phyloP scores from a whole-genome alignment of 257 asterid genomes.

The Primulina eburnea region DNA sequence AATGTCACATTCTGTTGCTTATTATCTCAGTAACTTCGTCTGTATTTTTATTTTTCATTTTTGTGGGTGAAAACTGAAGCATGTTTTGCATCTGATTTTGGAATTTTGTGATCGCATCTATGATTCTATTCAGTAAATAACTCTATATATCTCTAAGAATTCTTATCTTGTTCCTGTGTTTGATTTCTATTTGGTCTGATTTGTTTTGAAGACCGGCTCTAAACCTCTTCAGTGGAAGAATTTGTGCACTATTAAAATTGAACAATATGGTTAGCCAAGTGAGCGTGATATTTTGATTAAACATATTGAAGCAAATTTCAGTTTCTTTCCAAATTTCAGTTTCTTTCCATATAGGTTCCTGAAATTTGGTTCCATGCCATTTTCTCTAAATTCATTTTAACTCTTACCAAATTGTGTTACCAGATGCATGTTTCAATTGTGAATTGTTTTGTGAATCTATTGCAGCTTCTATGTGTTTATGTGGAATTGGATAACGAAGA shows the following conservation, averaged over 20 bases:
- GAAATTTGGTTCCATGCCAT: not conserved
- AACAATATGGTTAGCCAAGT: not conserved
- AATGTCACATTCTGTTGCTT: not conserved
- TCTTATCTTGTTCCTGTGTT: not conserved
- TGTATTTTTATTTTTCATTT: not conserved
- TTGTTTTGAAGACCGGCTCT: too few relatives aligned
- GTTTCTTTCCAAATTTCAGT: not conserved
- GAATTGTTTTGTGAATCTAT: constrained; percentile 7
- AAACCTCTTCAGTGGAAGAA: not conserved
- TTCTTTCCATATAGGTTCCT: not conserved
- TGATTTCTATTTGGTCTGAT: not conserved
- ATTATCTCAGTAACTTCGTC: too few relatives aligned
- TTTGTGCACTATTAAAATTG: not conserved
- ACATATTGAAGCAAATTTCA: not conserved
- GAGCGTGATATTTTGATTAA: not conserved
- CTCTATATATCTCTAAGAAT: not conserved
- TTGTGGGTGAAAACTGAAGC: not conserved
- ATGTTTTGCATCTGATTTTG: constrained; percentile 13
- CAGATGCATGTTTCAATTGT: not conserved
- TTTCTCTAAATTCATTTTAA: not conserved
- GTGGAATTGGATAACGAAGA: constrained; percentile 81
- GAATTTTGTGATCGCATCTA: constrained; percentile 39
- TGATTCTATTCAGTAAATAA: too few relatives aligned
- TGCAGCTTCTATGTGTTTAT: constrained; percentile 69
- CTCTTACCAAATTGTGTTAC: not conserved